Base-by-base conservation (phyloP, 805 yeast genomes). In the Lachancea lanzarotensis region DNA sequence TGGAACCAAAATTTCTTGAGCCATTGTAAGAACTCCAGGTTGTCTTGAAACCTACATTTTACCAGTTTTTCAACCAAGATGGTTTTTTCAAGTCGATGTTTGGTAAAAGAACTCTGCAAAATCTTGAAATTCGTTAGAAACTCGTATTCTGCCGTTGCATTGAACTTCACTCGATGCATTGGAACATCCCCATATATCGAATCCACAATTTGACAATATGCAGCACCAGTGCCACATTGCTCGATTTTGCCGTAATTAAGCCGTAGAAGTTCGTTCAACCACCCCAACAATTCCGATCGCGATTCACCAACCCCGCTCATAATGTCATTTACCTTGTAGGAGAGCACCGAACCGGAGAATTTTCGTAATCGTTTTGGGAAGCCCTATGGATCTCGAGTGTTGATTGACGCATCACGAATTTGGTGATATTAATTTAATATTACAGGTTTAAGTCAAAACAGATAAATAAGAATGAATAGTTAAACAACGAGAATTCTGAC, bases 191-290 rank as follows among this genome's bases (percentile, higher is more conserved):
- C 81, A 55, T 73, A 85, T 16, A 93, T 80, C 7, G 89, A 78
- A 63, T 93, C 97, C 70, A 91, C 73, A 33, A 93, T 75, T 68
- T 90, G 96, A 64, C 97, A 89, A 62, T 87, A 91, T 1, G 88
- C 91, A 1, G 96, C 96, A 2, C 99, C 99, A 2, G 84, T 78
- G 15, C 99, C 99, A 60, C 96, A 82, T 64, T 90, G 90, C 60
- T 93, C 98, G 1, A 93, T 83, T 60, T 84, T 87, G 31, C 79
- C 71, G 55, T 85, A 78, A 50, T 79, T 71, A 35, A 89, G 65
- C 36, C 75, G 75, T 38, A 88, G 71, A 2, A 85, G 74, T 35
- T 76, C 71, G 58, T 91, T 91, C 52, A 93, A 72, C 98, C 98
- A 93, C 45, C 74, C 75, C 45, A 93, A 67, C 15, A 93, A 73